phyloP scores from a whole-genome alignment of 371 early-diverging fungal species.

The Mortierella sp. region DNA sequence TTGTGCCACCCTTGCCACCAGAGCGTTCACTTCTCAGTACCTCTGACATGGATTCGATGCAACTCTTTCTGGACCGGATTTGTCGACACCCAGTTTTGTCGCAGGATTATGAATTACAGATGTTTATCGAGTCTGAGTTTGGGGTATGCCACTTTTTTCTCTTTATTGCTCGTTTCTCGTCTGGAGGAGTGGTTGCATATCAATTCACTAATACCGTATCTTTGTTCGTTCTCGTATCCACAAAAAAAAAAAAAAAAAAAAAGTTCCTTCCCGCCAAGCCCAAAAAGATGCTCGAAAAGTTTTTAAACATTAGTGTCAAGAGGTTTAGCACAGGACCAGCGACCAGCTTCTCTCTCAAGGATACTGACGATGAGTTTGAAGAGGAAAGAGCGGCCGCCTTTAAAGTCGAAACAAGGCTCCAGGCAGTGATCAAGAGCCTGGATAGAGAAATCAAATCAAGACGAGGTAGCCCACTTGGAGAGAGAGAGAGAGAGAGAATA shows the following conservation, averaged over 20 bases:
- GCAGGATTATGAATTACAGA: slow-evolving; percentile 48
- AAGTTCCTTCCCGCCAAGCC: slow-evolving; percentile 43
- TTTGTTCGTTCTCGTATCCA: too few relatives aligned
- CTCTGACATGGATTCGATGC: slow-evolving; percentile 38
- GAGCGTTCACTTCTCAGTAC: slow-evolving; percentile 42
- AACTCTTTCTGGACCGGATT: slow-evolving; percentile 39
- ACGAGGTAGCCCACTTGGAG: slow-evolving; percentile 25
- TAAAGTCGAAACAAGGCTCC: slow-evolving; percentile 37
- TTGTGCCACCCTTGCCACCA: slow-evolving; percentile 44
- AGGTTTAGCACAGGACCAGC: slow-evolving; percentile 34
- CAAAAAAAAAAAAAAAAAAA: too few relatives aligned
- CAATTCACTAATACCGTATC: too few relatives aligned
- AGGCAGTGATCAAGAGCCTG: slow-evolving; percentile 33
- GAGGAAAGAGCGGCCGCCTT: slow-evolving; percentile 27
- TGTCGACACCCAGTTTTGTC: slow-evolving; percentile 44
- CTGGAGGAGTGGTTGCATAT: too few relatives aligned
- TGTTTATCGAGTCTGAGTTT: slow-evolving; percentile 53
- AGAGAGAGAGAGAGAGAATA: too few relatives aligned
- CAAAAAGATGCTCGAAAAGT: slow-evolving; percentile 32
- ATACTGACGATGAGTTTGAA: slow-evolving; percentile 52
- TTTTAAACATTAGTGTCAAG: slow-evolving; percentile 44
- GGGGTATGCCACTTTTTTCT: slow-evolving; percentile 21
- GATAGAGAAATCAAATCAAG: slow-evolving; percentile 51
- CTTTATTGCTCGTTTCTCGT: too few relatives aligned
- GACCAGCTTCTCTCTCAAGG: slow-evolving; percentile 16